Evolutionary conservation across 495 filamentous ascomycete genomes (phyloP), one percentile per base, ranked within the genome.

Genomic region (Trichoderma gamsii): DNA sequence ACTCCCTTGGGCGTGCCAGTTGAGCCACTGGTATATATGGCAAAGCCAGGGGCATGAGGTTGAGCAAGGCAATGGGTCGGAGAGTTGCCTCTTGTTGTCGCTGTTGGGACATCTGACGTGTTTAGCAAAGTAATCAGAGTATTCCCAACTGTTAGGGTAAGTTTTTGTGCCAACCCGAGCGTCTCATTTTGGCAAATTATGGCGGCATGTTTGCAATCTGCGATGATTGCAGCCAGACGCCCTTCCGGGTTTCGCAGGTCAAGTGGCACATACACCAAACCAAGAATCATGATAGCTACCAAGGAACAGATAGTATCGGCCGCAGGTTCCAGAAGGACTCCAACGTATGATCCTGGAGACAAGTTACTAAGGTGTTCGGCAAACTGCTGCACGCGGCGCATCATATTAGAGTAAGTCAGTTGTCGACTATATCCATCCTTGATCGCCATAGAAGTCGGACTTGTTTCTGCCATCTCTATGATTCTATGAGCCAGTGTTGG

Each of bases 191-290:
- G 46, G 21, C 18, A 51, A 7, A 51, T 4, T 7, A 51, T 7
- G 7, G 21, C 16, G 16, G 46, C 18, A n/a, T 21, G 52, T 23
- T 61, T 8, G 23, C 52, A 61, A 29, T 61, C 25, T 21, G 25
- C 32, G 7, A 59, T 43, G 1, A 78, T 65, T 1, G 25, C 13
- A 0, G 68, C 49, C 1, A 81, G 71, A 3, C 76, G 72, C 3
- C 69, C 15, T 0, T 67, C 11, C 0, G 77, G 70, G 15, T 73
- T 77, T 7, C 76, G 70, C 1, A 76, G 71, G 56, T 88, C 85
- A 5, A 89, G 67, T 0, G 86, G 86, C 2, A 87, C 71, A 66
- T 87, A 88, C 2, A 79, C 69, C 4, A 71, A 80, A 0, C 84
- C 86, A 41, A 84, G 25, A 0, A 79, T 74, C 69, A 82, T 64